A percentile compares a stretch with the other conserved stretches of the same genome.
phyloP scores from a whole-genome alignment of 1,139 yeast genomes.

The Kluyveromyces sp. region DNA sequence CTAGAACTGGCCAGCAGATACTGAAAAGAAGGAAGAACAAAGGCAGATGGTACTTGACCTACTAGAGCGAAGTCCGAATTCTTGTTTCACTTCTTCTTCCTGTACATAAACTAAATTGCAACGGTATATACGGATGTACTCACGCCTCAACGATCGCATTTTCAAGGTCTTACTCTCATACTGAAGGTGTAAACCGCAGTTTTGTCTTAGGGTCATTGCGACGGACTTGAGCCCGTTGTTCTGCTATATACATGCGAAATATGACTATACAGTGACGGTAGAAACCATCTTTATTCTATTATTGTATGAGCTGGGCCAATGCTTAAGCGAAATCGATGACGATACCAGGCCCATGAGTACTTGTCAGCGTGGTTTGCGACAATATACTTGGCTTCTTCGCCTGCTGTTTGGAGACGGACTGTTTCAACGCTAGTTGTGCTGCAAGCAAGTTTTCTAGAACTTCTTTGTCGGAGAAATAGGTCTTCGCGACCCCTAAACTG shows the following conservation, averaged over 20 bases:
- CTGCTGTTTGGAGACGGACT: conserved; percentile 48
- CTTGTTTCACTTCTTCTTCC: background rate
- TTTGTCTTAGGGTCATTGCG: background rate
- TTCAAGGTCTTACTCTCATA: too few relatives aligned
- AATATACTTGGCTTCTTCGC: conserved; percentile 62
- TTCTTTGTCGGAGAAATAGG: conserved; percentile 72
- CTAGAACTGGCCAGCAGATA: conserved; percentile 74
- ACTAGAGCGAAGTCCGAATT: conserved; percentile 33
- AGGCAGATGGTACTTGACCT: conserved; percentile 91
- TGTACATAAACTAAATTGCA: conserved; percentile 12
- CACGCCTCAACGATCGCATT: background rate
- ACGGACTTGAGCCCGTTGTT: background rate
- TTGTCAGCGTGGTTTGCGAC: conserved; percentile 62
- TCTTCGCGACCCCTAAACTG: conserved; percentile 68
- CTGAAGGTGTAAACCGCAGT: too few relatives aligned
- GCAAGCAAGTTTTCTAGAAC: conserved; percentile 65
- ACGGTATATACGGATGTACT: background rate
- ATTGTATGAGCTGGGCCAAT: background rate
- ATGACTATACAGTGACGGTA: background rate
- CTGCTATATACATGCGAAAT: conserved; percentile 4
- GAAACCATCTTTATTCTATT: too few relatives aligned
- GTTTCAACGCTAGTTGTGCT: conserved; percentile 58
- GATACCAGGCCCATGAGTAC: conserved; percentile 78
- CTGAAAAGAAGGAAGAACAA: conserved; percentile 73
- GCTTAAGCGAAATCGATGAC: conserved; percentile 49